These are phyloP conservation scores for Ophiostoma montium DNA, from an alignment of 2,329 filamentous ascomycete species.

Conservation along the genomic window DNA sequence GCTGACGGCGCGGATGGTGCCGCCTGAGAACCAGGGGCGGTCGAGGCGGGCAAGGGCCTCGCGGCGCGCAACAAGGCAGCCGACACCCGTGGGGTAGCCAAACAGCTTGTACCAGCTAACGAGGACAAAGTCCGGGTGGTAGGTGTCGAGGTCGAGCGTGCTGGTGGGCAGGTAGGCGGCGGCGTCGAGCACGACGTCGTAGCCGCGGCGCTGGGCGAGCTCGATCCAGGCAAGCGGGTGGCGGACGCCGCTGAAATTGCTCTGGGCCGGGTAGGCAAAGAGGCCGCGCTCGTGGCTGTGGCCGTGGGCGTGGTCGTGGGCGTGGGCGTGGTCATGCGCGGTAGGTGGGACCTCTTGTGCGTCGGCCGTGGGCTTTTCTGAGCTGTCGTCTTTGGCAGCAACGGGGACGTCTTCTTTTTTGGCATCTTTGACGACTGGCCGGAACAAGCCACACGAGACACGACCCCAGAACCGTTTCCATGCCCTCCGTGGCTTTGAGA, in stretches of 20 bases:
- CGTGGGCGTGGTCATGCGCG: not conserved
- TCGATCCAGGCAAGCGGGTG: conserved; percentile 25
- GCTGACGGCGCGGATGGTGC: conserved; percentile 23
- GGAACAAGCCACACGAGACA: conserved; percentile 1
- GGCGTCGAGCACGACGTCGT: conserved; percentile 27
- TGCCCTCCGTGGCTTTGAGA: not conserved
- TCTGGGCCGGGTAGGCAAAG: conserved; percentile 32
- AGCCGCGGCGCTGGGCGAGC: conserved; percentile 23
- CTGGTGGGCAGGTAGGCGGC: conserved; percentile 26
- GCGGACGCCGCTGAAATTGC: conserved; percentile 29
- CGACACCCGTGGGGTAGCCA: conserved; percentile 27
- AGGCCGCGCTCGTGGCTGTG: conserved; percentile 17
- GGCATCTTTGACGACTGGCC: not conserved
- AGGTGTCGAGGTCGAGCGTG: conserved; percentile 20
- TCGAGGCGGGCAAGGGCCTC: conserved; percentile 19
- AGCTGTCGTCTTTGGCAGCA: not conserved
- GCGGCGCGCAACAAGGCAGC: conserved; percentile 23
- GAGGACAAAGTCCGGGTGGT: conserved; percentile 25
- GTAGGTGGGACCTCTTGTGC: not conserved
- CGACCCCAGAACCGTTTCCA: not conserved
- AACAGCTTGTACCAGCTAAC: conserved; percentile 30
- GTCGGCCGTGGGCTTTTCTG: not conserved
- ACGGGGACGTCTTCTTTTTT: not conserved
- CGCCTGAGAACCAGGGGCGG: conserved; percentile 27
- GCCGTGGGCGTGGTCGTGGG: conserved; percentile 2